Evolutionary conservation across 208 protist species (phyloP).

Genomic region (Leishmania gerbilli): DNA sequence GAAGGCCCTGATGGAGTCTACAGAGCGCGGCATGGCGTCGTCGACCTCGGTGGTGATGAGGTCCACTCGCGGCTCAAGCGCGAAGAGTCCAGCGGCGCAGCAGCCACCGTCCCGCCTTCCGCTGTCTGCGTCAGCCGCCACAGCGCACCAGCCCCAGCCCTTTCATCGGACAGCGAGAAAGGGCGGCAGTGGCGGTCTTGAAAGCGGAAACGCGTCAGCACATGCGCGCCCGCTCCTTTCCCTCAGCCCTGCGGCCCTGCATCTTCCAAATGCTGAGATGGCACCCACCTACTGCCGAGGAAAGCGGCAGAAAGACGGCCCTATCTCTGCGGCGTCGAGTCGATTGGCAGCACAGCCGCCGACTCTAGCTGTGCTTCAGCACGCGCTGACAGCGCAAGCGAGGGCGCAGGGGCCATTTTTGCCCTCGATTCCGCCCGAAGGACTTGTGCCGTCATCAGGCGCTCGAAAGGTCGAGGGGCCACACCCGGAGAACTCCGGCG

Average conservation of each 20-base stretch:
- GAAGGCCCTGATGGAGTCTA: background rate
- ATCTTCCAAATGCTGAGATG: background rate
- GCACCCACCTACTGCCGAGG: background rate
- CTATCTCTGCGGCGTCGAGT: background rate
- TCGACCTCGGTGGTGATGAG: background rate
- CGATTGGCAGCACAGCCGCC: background rate
- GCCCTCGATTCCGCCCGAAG: constrained; percentile 24
- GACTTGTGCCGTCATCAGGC: constrained; percentile 16
- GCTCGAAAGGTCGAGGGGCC: background rate
- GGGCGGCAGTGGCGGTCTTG: background rate
- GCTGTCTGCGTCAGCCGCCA: background rate
- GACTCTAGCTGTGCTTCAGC: constrained; percentile 10
- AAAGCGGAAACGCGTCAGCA: no score
- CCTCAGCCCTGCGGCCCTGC: background rate
- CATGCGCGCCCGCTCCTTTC: background rate
- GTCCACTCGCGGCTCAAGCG: background rate
- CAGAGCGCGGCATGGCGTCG: background rate
- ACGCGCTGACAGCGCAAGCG: constrained; percentile 7
- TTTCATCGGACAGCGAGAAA: background rate
- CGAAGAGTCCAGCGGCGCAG: background rate
- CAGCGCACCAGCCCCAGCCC: background rate
- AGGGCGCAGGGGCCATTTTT: constrained; percentile 13
- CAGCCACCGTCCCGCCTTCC: background rate
- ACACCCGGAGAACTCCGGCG: background rate
- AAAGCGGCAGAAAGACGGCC: background rate